A percentile compares a stretch with the other conserved stretches of the same genome.
Evolutionary conservation across 345 rosid genomes (phyloP).

Genomic region (Zanthoxylum bungeanum): DNA sequence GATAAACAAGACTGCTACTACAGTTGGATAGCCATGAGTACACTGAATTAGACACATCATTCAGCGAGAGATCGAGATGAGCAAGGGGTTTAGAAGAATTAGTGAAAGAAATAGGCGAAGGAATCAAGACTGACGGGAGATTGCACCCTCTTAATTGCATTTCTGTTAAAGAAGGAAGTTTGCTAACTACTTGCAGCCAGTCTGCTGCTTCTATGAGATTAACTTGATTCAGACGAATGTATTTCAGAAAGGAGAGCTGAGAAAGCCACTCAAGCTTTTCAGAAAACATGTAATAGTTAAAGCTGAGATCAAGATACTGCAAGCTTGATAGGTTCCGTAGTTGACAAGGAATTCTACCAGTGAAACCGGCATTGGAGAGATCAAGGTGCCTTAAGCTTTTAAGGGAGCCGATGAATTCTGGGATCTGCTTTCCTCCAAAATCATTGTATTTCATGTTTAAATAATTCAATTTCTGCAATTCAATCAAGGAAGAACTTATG

Average conservation of each 20-base stretch:
- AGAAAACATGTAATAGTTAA: background rate
- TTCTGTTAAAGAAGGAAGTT: constrained; percentile 12
- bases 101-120: background rate
- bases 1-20: background rate
- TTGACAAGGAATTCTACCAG: constrained; percentile 30
- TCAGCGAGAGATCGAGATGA: background rate
- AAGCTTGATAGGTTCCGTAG: constrained; percentile 41
- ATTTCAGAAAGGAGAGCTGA: constrained; percentile 4
- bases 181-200: constrained; percentile 15
- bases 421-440: constrained; percentile 31
- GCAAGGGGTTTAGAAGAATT: constrained; percentile 4
- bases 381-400: constrained; percentile 29
- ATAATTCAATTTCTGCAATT: constrained; percentile 33
- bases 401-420: constrained; percentile 31
- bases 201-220: constrained; percentile 5
- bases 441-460: constrained; percentile 39
- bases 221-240: constrained; percentile 2
- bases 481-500: constrained; percentile 32
- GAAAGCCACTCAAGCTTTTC: constrained; percentile 33
- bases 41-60: constrained; percentile 1
- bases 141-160: constrained; percentile 1
- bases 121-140: background rate
- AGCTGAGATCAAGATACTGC: constrained; percentile 38
- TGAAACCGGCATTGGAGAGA: constrained; percentile 32
- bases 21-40: constrained; percentile 14